Percentiles rank a stretch among this genome's conserved stretches.
Evolutionary conservation across 768 basidiomycete genomes (phyloP).

Genomic region (Coprinopsis cinerea): DNA sequence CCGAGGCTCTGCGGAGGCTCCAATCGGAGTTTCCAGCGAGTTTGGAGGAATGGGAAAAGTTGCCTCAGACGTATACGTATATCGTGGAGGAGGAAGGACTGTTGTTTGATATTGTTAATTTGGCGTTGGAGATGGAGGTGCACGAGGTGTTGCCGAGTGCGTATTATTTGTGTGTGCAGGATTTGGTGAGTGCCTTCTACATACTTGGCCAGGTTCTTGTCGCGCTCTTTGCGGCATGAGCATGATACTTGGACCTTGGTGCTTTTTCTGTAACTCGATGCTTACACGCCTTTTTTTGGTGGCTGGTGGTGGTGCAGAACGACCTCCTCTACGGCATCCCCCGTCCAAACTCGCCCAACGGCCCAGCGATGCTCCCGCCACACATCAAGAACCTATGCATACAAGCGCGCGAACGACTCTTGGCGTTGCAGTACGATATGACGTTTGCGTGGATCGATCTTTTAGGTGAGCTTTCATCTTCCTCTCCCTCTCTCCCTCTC

Average conservation of each 20-base stretch:
- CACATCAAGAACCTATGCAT: conserved; percentile 1
- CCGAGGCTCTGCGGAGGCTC: conserved; percentile 11
- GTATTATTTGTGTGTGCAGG: conserved; percentile 7
- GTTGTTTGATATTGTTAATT: conserved; percentile 11
- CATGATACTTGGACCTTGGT: no score
- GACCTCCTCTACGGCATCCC: not conserved
- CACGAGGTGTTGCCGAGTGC: conserved; percentile 6
- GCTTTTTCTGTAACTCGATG: not conserved
- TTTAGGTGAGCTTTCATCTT: not conserved
- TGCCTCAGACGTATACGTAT: conserved; percentile 1
- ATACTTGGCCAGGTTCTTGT: no score
- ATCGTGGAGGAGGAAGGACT: conserved; percentile 5
- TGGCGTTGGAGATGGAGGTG: conserved; percentile 8
- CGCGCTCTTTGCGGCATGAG: no score
- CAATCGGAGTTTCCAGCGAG: conserved; percentile 11
- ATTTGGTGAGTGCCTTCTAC: conserved; percentile 8
- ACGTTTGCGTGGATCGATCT: conserved; percentile 1
- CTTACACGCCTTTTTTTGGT: no score
- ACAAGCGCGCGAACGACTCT: not conserved
- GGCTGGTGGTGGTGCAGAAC: not conserved
- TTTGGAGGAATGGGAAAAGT: conserved; percentile 7
- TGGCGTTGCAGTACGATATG: not conserved
- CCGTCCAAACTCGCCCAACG: not conserved
- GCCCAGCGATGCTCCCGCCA: not conserved
- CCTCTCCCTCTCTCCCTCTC: no score